Evolutionary conservation across 768 basidiomycete genomes (phyloP), one percentile per base, ranked within the genome.

Genomic region (Amanita molliuscula): DNA sequence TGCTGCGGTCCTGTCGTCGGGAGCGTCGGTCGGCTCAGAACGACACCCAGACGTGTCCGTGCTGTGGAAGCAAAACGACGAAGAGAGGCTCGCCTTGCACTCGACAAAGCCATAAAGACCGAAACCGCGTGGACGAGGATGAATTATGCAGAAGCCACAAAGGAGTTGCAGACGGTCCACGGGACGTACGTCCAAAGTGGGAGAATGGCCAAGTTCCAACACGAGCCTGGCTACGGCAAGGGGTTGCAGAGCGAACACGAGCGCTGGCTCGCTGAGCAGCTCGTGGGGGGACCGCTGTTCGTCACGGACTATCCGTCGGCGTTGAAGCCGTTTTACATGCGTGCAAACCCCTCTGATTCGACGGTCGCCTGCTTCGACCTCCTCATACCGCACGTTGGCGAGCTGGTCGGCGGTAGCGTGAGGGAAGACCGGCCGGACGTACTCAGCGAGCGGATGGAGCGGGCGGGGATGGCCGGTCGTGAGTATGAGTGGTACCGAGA

Each of bases 261-360:
- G 64, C 81, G 81, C 44, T 95, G 85, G 81, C 74, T 99, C 13
- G 87, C 91, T 0, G 84, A 86, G 49, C 62, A 66, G 13, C 64
- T 84, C 44, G 67, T 82, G 47, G 62, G 69, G 21, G 85, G 85
- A 0, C 95, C 96, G 1, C 77, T 94, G 2, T 97, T 98, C 62
- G 84, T 99, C 48, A 88, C 82, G 11, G 83, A 95, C 62, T 99
- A 98, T 61, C 95, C 96, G 1, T 65, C 72, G 4, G 45, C 61
- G 2, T 63, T 90, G 54, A 99, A 99, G 65, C 93, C 96, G 6
- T 98, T 98, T 70, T 99, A 99, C 68, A 97, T 98, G 96, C 81
- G 88, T 31, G 62, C 61, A 36, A 90, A 89, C 59, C 8, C 20
- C 4, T 26, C 7, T 28, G 41, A 4, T 13, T 41, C 34, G n/a